Evolutionary conservation across 2,329 filamentous ascomycete genomes (phyloP).

Genomic region (Cladorrhinum sp.): DNA sequence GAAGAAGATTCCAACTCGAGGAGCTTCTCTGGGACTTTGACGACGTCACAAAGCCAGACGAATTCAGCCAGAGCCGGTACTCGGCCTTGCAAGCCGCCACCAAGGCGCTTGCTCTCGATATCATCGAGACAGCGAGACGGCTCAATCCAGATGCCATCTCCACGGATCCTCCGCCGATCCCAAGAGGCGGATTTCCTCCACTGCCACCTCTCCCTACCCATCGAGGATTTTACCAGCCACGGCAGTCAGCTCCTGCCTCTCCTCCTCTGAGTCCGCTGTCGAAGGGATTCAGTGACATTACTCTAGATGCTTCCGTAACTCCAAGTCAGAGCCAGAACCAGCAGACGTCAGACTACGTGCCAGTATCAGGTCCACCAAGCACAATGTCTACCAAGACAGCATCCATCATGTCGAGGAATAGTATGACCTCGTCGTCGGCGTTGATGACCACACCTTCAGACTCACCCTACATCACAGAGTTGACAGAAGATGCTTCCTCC

Average conservation of each 20-base stretch:
- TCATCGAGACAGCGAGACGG: conserved; percentile 37
- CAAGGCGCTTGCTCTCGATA: conserved; percentile 40
- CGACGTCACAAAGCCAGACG: conserved; percentile 39
- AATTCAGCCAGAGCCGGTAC: conserved; percentile 38
- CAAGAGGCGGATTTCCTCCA: conserved; percentile 27
- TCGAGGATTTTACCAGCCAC: neutral
- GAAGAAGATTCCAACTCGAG: conserved; percentile 34
- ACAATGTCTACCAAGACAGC: conserved; percentile 6
- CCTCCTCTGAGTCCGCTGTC: neutral
- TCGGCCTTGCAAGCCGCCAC: conserved; percentile 38
- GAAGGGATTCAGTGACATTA: neutral
- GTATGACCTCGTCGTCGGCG: conserved; percentile 7
- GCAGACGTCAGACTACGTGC: neutral
- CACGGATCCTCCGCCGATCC: conserved; percentile 6
- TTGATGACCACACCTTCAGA: conserved; percentile 4
- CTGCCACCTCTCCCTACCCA: conserved; percentile 29
- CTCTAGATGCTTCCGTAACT: neutral
- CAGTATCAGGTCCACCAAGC: conserved; percentile 7
- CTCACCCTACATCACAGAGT: conserved; percentile 8
- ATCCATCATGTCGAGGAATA: conserved; percentile 12
- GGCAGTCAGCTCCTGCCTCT: neutral
- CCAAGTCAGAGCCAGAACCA: neutral
- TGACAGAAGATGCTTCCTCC: neutral
- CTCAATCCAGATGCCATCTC: conserved; percentile 29
- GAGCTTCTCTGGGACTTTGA: conserved; percentile 45